Conservation (phyloP, 2,329 filamentous ascomycete species). For the Diplocarpon rosae region DNA sequence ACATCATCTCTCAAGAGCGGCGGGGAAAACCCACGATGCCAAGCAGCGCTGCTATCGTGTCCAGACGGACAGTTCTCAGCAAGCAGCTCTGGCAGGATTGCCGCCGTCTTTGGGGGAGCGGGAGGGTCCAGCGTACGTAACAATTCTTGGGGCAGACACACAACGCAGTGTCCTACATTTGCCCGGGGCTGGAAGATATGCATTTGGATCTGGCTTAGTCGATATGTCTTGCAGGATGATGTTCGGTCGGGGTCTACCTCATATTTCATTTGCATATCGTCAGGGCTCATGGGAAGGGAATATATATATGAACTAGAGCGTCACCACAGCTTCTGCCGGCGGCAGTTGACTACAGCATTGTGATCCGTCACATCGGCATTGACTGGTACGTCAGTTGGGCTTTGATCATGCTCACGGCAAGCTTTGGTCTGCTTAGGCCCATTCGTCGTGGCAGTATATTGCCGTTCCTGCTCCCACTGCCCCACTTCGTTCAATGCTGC, state of each 20-base stretch:
- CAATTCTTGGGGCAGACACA: too few relatives aligned
- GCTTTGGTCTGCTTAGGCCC: slow-evolving; percentile 11
- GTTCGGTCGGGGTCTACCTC: slow-evolving; percentile 24
- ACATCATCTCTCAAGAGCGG: slow-evolving; percentile 13
- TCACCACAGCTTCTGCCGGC: slow-evolving; percentile 8
- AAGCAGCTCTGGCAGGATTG: slow-evolving; percentile 7
- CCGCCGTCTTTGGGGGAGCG: slow-evolving; percentile 8
- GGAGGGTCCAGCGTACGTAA: slow-evolving; percentile 8
- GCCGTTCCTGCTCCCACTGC: slow-evolving; percentile 2
- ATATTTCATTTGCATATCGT: slow-evolving; percentile 28
- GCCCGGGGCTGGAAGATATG: slow-evolving; percentile 32
- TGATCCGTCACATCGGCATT: background rate
- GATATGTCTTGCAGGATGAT: slow-evolving; percentile 28
- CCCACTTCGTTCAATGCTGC: slow-evolving; percentile 5
- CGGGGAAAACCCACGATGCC: slow-evolving; percentile 10
- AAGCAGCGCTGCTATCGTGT: slow-evolving; percentile 17
- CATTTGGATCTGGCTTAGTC: slow-evolving; percentile 29
- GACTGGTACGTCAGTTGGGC: background rate
- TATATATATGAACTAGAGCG: background rate
- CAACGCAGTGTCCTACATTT: slow-evolving; percentile 25
- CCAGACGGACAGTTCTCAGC: slow-evolving; percentile 13
- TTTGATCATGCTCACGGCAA: slow-evolving; percentile 8
- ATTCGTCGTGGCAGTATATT: slow-evolving; percentile 1
- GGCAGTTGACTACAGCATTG: slow-evolving; percentile 8
- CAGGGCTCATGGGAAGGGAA: slow-evolving; percentile 1